phyloP scores from a whole-genome alignment of 2,329 filamentous ascomycete species.

The Bipolaris oryzae region DNA sequence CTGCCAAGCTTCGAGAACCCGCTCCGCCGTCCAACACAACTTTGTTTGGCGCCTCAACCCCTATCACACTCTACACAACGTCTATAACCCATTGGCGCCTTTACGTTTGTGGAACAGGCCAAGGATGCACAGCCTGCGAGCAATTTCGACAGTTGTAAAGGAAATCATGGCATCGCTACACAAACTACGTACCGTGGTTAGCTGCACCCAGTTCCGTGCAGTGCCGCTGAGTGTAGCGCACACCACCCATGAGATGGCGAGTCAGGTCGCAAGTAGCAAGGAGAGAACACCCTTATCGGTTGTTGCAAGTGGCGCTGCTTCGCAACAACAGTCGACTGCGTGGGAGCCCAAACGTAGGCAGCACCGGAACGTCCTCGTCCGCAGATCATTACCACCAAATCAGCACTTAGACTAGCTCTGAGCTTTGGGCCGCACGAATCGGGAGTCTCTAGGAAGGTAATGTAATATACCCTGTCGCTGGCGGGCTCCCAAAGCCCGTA shows the following conservation, averaged over 20 bases:
- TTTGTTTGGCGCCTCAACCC: constrained; percentile 22
- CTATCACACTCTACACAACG: constrained; percentile 16
- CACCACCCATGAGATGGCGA: constrained; percentile 10
- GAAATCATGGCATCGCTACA: constrained; percentile 10
- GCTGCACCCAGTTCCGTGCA: constrained; percentile 13
- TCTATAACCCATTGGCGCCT: background rate
- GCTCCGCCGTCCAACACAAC: constrained; percentile 28
- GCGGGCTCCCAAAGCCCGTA: constrained; percentile 38
- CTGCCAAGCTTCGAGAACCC: constrained; percentile 29
- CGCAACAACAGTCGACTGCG: constrained; percentile 14
- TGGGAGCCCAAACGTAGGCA: constrained; percentile 23
- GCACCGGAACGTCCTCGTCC: constrained; percentile 20
- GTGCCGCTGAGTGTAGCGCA: constrained; percentile 22
- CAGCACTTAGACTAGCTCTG: constrained; percentile 21
- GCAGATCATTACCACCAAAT: constrained; percentile 24
- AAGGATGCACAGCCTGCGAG: constrained; percentile 20
- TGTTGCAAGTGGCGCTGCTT: constrained; percentile 9
- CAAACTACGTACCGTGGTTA: constrained; percentile 20
- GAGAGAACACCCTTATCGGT: background rate
- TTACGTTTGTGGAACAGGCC: constrained; percentile 22
- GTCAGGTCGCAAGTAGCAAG: constrained; percentile 2
- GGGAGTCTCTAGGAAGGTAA: constrained; percentile 27
- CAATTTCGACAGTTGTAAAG: constrained; percentile 14
- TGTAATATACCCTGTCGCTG: constrained; percentile 33
- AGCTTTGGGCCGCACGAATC: constrained; percentile 33